Evolutionary conservation across 2,329 filamentous ascomycete genomes (phyloP), one percentile per base, ranked within the genome.

Genomic region (Fusarium sarcochroum): DNA sequence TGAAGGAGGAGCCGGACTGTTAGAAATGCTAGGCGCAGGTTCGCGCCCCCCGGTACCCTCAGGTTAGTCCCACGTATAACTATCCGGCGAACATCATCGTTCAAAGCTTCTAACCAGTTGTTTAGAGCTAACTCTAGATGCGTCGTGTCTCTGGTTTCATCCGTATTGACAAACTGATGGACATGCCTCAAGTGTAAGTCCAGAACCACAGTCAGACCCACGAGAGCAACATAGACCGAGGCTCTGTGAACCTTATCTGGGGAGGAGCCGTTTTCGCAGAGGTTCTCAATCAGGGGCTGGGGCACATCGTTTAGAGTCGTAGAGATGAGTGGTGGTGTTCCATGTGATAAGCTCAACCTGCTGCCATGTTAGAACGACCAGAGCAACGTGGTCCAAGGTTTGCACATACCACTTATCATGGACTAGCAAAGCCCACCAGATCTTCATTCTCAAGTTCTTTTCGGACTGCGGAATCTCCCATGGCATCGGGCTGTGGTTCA

Each of bases 381-480:
- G 1, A 27, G 2, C 3, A 3, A 6, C 2, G 7, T 6, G 6
- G 4, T 15, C 4, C 5, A 7, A 21, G 7, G 2, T 10, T 2
- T 38, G 1, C 14, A 69, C 76, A 51, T 76, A 86, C 86, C 87
- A 89, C 52, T 82, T 80, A 70, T 89, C 86, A 49, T 87, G 82
- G 11, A 89, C 78, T 15, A 86, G 67, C 1, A 89, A 73, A 10
- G 81, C 79, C 86, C 86, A 88, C 87, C 87, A 89, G 3, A 87
- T 82, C 52, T 82, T 80, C 67, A 87, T 84, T 23, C 86, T 75
- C 7, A 87, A 66, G 13, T 78, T 75, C 70, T 88, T 88, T 65
- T 88, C 86, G 0, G 79, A 71, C 5, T 78, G 70, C 0, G 84
- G 78, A n/a, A 88, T 84, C 52, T 84, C 82, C 87, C 87, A 89